phyloP scores from a whole-genome alignment of 768 basidiomycete species.

The Amanita muscaria region DNA sequence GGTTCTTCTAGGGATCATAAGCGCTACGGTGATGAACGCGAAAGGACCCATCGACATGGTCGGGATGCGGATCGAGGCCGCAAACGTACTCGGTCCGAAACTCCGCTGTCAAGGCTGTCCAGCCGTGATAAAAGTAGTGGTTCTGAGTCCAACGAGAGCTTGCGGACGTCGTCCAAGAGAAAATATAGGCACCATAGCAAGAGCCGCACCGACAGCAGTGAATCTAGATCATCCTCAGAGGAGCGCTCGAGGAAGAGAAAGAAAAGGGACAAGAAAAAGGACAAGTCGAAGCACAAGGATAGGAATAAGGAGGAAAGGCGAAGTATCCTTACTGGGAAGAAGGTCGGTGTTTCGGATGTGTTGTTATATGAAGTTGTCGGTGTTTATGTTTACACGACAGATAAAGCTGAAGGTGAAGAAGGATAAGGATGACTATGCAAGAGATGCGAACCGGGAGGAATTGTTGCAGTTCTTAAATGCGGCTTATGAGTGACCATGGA shows the following conservation, averaged over 20 bases:
- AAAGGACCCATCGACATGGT: not conserved
- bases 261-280: conserved; percentile 23
- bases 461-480: conserved; percentile 50
- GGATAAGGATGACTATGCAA: conserved; percentile 44
- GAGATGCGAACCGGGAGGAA: conserved; percentile 47
- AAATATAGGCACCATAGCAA: conserved; percentile 14
- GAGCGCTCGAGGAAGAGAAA: conserved; percentile 27
- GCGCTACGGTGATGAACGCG: not conserved
- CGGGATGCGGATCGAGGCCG: not conserved
- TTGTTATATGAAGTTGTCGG: conserved; percentile 3
- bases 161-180: conserved; percentile 9
- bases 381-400: conserved; percentile 19
- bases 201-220: conserved; percentile 11
- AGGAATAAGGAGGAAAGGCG: conserved; percentile 38
- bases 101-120: not conserved
- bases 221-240: conserved; percentile 9
- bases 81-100: conserved; percentile 2
- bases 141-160: not conserved
- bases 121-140: conserved; percentile 2
- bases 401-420: conserved; percentile 59
- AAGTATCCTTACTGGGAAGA: conserved; percentile 55
- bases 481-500: conserved; percentile 27
- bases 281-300: conserved; percentile 26
- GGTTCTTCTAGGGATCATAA: not conserved
- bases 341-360: conserved; percentile 25